Percentiles rank a stretch among this genome's conserved stretches.
phyloP scores from a whole-genome alignment of 352 stramenopile species.

The Blastocystis hominis region DNA sequence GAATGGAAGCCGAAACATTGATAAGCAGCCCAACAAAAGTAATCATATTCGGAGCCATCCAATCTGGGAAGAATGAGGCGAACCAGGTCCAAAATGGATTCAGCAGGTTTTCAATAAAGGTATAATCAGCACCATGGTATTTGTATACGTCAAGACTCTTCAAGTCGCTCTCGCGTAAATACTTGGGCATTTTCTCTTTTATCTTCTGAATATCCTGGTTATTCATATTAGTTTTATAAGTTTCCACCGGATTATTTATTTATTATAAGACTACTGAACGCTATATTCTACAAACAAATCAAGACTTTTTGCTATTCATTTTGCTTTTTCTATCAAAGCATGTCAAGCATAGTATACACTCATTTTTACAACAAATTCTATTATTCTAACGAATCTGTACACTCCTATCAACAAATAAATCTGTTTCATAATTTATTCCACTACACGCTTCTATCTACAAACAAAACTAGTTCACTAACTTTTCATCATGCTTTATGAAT shows the following conservation, averaged over 20 bases:
- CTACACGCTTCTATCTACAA: too few species aligned
- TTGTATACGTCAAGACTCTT: constrained; percentile 52
- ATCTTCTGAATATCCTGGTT: neutral
- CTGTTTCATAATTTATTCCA: too few species aligned
- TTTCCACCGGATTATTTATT: neutral
- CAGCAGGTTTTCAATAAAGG: constrained; percentile 5
- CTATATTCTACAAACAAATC: neutral
- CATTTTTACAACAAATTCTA: too few species aligned
- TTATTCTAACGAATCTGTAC: too few species aligned
- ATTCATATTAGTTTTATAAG: neutral
- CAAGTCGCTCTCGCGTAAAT: constrained; percentile 9
- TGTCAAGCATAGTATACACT: too few species aligned
- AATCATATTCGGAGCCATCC: constrained; percentile 55
- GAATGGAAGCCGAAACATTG: constrained; percentile 13
- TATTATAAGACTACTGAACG: neutral
- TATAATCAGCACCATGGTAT: constrained; percentile 53
- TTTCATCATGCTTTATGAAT: neutral
- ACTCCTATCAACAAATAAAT: too few species aligned
- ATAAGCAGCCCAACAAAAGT: constrained; percentile 29
- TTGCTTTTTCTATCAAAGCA: neutral
- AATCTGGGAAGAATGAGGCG: constrained; percentile 35
- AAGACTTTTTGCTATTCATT: neutral
- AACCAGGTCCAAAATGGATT: constrained; percentile 51
- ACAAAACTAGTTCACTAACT: neutral
- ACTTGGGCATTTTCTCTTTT: constrained; percentile 41